These are phyloP conservation scores for Rhizopus sp. DNA, from an alignment of 371 early-diverging fungal genomes.

Conservation along the genomic window DNA sequence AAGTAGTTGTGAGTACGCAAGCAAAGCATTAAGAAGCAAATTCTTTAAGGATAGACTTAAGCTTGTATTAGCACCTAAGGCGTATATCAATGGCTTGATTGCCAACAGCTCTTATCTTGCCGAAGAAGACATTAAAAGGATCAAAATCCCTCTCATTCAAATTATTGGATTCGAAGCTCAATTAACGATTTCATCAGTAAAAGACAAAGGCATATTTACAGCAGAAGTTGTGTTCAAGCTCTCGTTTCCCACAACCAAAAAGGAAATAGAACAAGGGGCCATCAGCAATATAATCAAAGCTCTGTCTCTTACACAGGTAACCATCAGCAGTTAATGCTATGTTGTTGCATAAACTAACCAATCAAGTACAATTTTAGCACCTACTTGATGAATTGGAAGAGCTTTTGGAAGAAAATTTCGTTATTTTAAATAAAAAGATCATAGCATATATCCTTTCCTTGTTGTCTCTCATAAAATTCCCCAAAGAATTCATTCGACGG, in stretches of 20 bases:
- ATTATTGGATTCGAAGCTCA: constrained; percentile 3
- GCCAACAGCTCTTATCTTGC: not conserved
- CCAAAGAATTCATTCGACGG: no score
- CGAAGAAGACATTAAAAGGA: constrained; percentile 3
- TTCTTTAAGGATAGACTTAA: not conserved
- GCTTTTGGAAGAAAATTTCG: constrained; percentile 6
- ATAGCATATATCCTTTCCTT: no score
- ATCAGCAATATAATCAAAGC: not conserved
- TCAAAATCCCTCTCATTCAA: constrained; percentile 1
- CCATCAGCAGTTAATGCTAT: not conserved
- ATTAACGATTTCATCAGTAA: not conserved
- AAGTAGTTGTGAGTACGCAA: constrained; percentile 1
- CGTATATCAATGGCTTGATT: constrained; percentile 3
- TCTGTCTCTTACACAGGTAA: constrained; percentile 3
- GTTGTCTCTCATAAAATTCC: no score
- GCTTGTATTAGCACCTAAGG: constrained; percentile 4
- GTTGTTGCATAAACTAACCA: not conserved
- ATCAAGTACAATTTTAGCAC: constrained; percentile 2
- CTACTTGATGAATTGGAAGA: constrained; percentile 1
- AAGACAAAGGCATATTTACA: constrained; percentile 5
- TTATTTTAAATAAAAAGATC: no score
- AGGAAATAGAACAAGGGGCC: constrained; percentile 1
- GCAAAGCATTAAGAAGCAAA: constrained; percentile 2
- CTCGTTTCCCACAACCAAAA: constrained; percentile 4
- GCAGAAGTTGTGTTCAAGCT: constrained; percentile 2